Base-by-base conservation (phyloP, 768 basidiomycete species). In the Tremella yokohamensis region DNA sequence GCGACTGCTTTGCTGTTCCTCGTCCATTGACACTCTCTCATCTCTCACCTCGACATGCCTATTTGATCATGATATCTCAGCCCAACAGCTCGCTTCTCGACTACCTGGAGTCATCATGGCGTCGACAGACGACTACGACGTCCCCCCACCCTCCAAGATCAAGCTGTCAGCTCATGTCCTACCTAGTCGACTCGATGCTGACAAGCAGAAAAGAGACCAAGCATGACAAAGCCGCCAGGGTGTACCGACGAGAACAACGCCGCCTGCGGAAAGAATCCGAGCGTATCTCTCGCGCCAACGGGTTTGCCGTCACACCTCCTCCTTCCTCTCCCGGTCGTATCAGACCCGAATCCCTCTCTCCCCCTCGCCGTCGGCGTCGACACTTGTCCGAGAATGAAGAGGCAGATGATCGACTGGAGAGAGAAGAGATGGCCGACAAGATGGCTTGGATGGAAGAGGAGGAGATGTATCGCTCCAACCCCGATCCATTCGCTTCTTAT, bases 361-460 rank as follows among this genome's bases (percentile, higher is more conserved):
- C 73, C 15, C 73, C 73, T 40, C 52, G 73, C 4, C 56, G 66
- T n/a, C 60, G 57, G 1, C 60, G 40, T 87, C 71, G 79, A 40
- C 49, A 52, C 22, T 24, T 22, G 40, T 40, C 9, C 24, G 37
- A 20, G 42, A 3, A 13, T 42, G 12, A 42, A 24, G 40, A 64
- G 16, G 54, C 49, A 44, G 19, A 55, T 3, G 56, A 61, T 20
- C 47, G 34, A 12, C 40, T 47, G 44, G 66, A 67, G 40, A 54
- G 52, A 45, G 52, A 55, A 29, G 68, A 65, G 42, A 55, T 48
- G 48, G 54, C 52, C 24, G 68, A 65, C 39, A 52, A 54, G 47
- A 34, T 65, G 34, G 56, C 50, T 26, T 66, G 60, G 64, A 51
- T 66, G 57, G 55, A 57, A 16, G 22, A 49, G 13, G 52, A 57